phyloP scores from a whole-genome alignment of 2,329 filamentous ascomycete species.

The Beauveria varroae region DNA sequence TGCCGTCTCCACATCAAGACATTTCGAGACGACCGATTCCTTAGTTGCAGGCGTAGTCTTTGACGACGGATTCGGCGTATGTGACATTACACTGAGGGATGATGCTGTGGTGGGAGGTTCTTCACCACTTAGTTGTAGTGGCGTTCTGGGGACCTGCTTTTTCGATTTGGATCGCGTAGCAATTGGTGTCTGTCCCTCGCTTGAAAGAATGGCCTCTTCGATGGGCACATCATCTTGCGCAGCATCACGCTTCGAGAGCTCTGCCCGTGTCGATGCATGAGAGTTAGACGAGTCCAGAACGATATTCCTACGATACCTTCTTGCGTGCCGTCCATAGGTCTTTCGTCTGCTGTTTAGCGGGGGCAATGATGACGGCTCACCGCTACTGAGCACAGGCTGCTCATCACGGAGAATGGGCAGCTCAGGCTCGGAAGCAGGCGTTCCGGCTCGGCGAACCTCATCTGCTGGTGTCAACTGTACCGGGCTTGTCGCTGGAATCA shows the following conservation, averaged over 20 bases:
- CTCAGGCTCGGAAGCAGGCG: slow-evolving; percentile 25
- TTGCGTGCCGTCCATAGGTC: slow-evolving; percentile 18
- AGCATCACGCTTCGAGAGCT: background rate
- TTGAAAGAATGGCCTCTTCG: background rate
- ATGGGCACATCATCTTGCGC: background rate
- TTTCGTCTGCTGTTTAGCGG: slow-evolving; percentile 13
- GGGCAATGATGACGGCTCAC: slow-evolving; percentile 22
- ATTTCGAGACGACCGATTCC: slow-evolving; percentile 22
- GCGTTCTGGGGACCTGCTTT: background rate
- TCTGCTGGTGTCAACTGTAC: slow-evolving; percentile 21
- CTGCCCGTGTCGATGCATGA: background rate
- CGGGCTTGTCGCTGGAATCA: slow-evolving; percentile 33
- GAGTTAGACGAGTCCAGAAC: slow-evolving; percentile 23
- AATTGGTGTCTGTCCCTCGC: background rate
- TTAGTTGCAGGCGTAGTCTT: slow-evolving; percentile 30
- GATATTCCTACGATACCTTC: slow-evolving; percentile 18
- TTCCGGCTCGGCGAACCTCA: slow-evolving; percentile 15
- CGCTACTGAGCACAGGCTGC: slow-evolving; percentile 6
- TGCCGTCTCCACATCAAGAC: slow-evolving; percentile 16
- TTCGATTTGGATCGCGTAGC: slow-evolving; percentile 2
- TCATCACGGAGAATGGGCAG: slow-evolving; percentile 23
- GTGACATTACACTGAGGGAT: slow-evolving; percentile 30
- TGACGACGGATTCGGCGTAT: slow-evolving; percentile 30
- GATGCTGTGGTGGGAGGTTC: slow-evolving; percentile 4
- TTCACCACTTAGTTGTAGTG: background rate